These are phyloP conservation scores for Agaricales sp. DNA, from an alignment of 1,284 basidiomycete species.

Conservation along the genomic window DNA sequence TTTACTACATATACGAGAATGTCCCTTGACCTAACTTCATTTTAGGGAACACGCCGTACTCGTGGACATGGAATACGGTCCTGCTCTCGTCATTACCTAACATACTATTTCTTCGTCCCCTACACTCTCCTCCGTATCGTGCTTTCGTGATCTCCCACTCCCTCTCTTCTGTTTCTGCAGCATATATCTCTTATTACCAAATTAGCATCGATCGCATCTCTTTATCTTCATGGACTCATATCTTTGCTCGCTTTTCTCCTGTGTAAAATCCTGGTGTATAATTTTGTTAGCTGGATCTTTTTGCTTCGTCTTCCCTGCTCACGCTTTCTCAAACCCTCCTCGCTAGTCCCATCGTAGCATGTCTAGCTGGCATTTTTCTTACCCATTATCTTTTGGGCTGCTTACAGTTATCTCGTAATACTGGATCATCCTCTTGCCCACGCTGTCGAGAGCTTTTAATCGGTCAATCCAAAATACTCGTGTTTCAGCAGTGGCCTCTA, in stretches of 20 bases:
- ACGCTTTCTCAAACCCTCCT: neutral
- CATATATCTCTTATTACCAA: neutral
- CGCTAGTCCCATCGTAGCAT: neutral
- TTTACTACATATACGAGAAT: neutral
- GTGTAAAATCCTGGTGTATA: neutral
- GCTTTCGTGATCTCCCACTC: neutral
- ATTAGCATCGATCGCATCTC: neutral
- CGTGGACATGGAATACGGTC: constrained; percentile 39
- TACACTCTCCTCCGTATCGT: constrained; percentile 3
- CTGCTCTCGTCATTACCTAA: constrained; percentile 47
- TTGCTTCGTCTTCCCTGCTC: too few relatives aligned
- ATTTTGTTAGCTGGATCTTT: too few relatives aligned
- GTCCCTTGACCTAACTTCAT: constrained; percentile 1
- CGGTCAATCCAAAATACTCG: too few relatives aligned
- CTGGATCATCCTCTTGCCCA: neutral
- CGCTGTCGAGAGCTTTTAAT: neutral
- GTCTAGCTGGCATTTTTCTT: neutral
- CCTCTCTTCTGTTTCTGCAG: neutral
- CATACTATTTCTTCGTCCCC: constrained; percentile 6
- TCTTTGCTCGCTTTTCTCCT: neutral
- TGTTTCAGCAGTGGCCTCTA: too few relatives aligned
- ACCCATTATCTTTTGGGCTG: neutral
- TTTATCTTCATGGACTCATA: neutral
- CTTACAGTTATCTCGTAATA: neutral
- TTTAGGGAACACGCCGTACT: constrained; percentile 40